Conservation (phyloP, 2,329 filamentous ascomycete genomes). For the Cladophialophora bantiana region DNA sequence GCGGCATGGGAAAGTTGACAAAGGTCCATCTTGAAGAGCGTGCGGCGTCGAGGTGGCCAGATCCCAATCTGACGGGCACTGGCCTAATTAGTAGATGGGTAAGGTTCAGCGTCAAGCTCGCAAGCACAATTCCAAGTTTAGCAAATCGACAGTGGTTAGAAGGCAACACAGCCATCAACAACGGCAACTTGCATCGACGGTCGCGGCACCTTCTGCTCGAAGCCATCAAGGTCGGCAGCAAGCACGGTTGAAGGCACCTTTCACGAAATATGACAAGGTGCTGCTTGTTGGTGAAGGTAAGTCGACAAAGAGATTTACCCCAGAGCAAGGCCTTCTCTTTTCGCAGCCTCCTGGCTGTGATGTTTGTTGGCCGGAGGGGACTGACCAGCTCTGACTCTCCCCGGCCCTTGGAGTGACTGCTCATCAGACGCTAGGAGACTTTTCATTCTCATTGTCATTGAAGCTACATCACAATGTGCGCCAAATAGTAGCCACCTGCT, state of each 20-base stretch:
- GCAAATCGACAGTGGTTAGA: conserved; percentile 23
- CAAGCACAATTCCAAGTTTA: conserved; percentile 27
- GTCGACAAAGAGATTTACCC: conserved; percentile 27
- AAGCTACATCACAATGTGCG: conserved; percentile 51
- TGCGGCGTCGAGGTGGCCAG: no score
- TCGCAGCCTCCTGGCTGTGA: not conserved
- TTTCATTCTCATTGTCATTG: conserved; percentile 57
- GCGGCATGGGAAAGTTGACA: no score
- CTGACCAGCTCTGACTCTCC: no score
- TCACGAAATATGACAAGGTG: conserved; percentile 51
- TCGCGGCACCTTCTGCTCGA: not conserved
- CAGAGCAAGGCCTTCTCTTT: no score
- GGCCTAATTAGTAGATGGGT: conserved; percentile 25
- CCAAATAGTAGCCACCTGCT: conserved; percentile 52
- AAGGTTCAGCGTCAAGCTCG: conserved; percentile 31
- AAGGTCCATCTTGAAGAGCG: no score
- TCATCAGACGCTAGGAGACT: conserved; percentile 49
- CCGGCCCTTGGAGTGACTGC: conserved; percentile 12
- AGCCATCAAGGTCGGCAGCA: conserved; percentile 14
- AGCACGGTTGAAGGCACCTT: conserved; percentile 43
- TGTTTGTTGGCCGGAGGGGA: conserved; percentile 23
- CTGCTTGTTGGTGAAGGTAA: conserved; percentile 55
- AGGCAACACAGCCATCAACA: conserved; percentile 38
- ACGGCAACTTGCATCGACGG: conserved; percentile 11
- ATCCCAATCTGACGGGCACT: no score